phyloP scores from a whole-genome alignment of 2,329 filamentous ascomycete species.

The Oidium heveae region DNA sequence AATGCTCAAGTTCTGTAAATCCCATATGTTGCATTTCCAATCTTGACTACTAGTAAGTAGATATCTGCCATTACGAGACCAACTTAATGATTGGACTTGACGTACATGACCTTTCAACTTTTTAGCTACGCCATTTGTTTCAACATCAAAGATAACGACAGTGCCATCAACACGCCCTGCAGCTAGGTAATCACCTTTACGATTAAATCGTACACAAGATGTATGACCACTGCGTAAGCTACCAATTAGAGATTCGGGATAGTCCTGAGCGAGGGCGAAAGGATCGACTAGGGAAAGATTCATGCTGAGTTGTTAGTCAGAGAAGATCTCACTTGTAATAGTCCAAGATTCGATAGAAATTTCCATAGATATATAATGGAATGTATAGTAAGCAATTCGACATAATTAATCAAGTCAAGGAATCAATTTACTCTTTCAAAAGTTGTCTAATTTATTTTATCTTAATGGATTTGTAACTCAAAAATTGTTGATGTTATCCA shows the following conservation, averaged over 20 bases:
- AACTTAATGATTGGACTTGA: constrained; percentile 84
- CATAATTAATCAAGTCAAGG: too few relatives aligned
- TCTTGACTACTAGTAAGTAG: constrained; percentile 82
- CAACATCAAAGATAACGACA: constrained; percentile 87
- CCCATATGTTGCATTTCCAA: constrained; percentile 93
- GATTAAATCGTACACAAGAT: constrained; percentile 61
- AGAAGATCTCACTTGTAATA: too few relatives aligned
- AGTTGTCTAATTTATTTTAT: too few relatives aligned
- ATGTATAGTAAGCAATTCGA: too few relatives aligned
- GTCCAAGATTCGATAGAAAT: too few relatives aligned
- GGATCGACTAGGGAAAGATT: constrained; percentile 49
- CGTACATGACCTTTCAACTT: constrained; percentile 84
- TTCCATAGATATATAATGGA: too few relatives aligned
- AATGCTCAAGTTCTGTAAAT: constrained; percentile 47
- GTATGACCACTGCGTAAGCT: constrained; percentile 52
- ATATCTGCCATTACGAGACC: constrained; percentile 80
- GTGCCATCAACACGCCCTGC: constrained; percentile 86
- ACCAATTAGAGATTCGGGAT: constrained; percentile 71
- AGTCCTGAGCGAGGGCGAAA: constrained; percentile 51
- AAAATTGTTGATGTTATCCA: too few relatives aligned
- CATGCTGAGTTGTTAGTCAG: constrained; percentile 19
- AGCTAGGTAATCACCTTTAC: constrained; percentile 79
- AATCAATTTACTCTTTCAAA: too few relatives aligned
- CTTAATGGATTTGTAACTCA: too few relatives aligned
- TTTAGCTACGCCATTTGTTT: constrained; percentile 87